Evolutionary conservation across 164 flowering plant genomes (phyloP).

Genomic region (Sedum album): DNA sequence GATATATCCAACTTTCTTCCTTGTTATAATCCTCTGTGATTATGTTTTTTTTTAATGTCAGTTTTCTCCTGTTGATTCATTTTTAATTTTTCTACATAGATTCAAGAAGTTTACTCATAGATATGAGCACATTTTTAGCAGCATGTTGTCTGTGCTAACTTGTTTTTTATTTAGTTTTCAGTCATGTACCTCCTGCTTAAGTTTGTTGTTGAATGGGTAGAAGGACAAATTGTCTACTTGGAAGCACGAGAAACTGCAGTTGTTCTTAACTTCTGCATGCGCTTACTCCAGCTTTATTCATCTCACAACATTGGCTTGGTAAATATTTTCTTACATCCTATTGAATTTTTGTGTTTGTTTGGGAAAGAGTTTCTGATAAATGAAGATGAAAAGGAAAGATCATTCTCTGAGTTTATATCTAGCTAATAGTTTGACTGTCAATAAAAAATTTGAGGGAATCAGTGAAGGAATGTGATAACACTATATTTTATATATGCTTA

Average conservation of each 20-base stretch:
- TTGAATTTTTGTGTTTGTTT: not conserved
- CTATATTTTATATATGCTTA: not conserved
- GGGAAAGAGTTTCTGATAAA: not conserved
- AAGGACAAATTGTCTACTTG: conserved; percentile 77
- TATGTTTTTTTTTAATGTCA: not conserved
- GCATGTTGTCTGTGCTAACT: conserved; percentile 16
- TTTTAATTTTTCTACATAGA: not conserved
- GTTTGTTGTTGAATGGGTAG: conserved; percentile 90
- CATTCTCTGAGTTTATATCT: not conserved
- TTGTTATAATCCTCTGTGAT: not conserved
- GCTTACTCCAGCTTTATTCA: conserved; percentile 79
- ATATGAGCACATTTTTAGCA: not conserved
- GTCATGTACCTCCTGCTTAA: conserved; percentile 78
- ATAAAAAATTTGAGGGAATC: not conserved
- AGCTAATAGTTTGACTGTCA: not conserved
- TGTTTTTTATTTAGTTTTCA: conserved; percentile 56
- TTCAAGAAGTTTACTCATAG: not conserved
- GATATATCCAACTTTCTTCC: too few relatives aligned
- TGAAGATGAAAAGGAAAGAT: not conserved
- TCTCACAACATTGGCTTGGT: conserved; percentile 96
- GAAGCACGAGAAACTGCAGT: conserved; percentile 71
- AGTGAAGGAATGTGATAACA: not conserved
- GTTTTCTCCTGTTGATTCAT: not conserved
- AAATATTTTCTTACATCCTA: too few relatives aligned
- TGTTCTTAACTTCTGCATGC: conserved; percentile 76